Evolutionary conservation across 2,329 filamentous ascomycete species (phyloP).

Genomic region (Botrytis pseudocinerea): DNA sequence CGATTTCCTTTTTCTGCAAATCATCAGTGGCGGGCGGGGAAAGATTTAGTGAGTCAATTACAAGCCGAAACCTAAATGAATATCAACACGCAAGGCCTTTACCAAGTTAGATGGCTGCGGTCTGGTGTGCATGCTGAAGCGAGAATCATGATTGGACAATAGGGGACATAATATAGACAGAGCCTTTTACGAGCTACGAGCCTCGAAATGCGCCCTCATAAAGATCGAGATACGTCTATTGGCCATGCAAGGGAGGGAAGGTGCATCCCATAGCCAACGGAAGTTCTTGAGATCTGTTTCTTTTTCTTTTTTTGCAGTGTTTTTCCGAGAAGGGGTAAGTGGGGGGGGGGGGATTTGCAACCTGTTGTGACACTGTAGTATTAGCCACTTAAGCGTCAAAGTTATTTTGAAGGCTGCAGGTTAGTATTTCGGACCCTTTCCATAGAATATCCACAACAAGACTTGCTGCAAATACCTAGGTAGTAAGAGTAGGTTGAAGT

Average conservation of each 20-base stretch:
- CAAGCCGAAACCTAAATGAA: slow-evolving; percentile 3
- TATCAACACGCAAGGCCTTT: background rate
- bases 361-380: slow-evolving; percentile 17
- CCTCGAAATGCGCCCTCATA: slow-evolving; percentile 16
- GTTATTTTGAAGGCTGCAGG: background rate
- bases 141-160: slow-evolving; percentile 15
- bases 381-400: slow-evolving; percentile 4
- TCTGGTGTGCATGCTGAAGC: slow-evolving; percentile 21
- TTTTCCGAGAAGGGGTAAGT: slow-evolving; percentile 10
- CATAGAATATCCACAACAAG: background rate
- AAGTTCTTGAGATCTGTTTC: background rate
- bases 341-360: slow-evolving; percentile 10
- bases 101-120: background rate
- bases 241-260: background rate
- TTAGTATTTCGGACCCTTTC: background rate
- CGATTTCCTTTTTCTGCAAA: slow-evolving; percentile 11
- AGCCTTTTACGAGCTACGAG: slow-evolving; percentile 7
- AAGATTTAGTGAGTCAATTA: background rate
- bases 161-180: background rate
- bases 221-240: slow-evolving; percentile 1
- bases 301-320: background rate
- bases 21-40: slow-evolving; percentile 23
- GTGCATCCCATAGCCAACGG: background rate
- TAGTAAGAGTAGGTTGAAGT: background rate
- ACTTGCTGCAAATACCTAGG: background rate